Evolutionary conservation across 148 eudicot species (phyloP), one percentile per base, ranked within the genome.

Genomic region (Silene uniflora): DNA sequence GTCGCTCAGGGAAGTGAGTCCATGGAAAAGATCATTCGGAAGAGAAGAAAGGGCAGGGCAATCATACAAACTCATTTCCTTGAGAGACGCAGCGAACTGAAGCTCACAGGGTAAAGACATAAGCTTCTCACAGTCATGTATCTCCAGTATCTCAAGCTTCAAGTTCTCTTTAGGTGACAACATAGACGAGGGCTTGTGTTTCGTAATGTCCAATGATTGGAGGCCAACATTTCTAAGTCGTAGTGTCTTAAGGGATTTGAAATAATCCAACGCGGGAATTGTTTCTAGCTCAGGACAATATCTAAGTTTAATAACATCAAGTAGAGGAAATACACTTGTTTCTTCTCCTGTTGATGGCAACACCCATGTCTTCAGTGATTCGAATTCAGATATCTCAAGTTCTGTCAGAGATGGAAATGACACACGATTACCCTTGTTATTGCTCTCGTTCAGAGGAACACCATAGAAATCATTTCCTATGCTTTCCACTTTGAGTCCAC

Each of bases 1-100:
- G 11, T 66, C 32, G 10, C 72, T 23, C 29, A 75, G 52, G 63
- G 77, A 75, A 47, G 63, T 12, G n/a, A 75, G 29, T 60, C 63
- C 54, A 2, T 32, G n/a, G 55, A 73, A 60, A 5, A 73, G 52
- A 60, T 60, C 54, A 61, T 61, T 52, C 2, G 66, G 67, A 19
- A 73, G 66, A 35, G 29, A 39, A 42, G 32, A 14, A 25, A 73
- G 55, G 66, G 52, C 27, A 10, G 5, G 35, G 11, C 75, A 73
- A 11, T 35, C 17, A 6, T 6, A 5, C 6, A 73, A 10, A 1
- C 4, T 14, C 47, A 73, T n/a, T 59, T 1, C 21, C 54, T 60
- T 61, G 52, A 73, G 66, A 60, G 18, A 49, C 21, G 19, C 4
- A 5, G 42, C 18, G 54, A 9, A 39, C 17, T 67, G 54, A 55